Evolutionary conservation across 2,329 filamentous ascomycete species (phyloP), one percentile per base, ranked within the genome.

Genomic region (Phialophora verrucosa): DNA sequence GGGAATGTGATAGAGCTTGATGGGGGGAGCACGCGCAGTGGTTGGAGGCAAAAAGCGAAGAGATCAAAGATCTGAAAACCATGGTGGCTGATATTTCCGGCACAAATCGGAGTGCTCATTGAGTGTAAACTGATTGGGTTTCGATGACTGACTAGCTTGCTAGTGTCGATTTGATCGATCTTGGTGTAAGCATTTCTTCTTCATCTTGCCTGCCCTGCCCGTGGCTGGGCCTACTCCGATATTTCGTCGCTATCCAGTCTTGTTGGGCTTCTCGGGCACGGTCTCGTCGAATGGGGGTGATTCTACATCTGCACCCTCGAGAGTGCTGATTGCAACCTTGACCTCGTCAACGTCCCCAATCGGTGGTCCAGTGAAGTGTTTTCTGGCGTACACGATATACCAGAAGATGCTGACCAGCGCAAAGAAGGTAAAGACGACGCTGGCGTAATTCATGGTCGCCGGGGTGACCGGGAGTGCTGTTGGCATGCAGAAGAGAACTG

Each of bases 1-100:
- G 67, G 67, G 14, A 82, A 82, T 70, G 81, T 80, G 17, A 72
- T 83, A 20, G 81, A 83, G 75, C 73, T 83, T 62, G 82, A 83
- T 73, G 82, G 82, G 3, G 82, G 82, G 2, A 77, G 76, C 42
- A 81, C 74, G 17, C 67, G 79, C 62, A 80, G 75, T 47, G 81
- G 81, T 3, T 82, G 77, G 74, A 76, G 77, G 65, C 73, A 74
- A 5, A 78, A 58, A 35, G 53, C 77, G 69, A 73, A 62, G 14
- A 66, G 65, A 3, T 59, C 62, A 12, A 72, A 73, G 67, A 67
- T 69, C 17, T 72, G 67, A 59, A 42, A 50, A 27, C 23, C 47
- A 20, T 50, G 10, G n/a, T 50, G 7, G n/a, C 6, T 50, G 47
- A 25, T 25, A 50, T 23, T 8, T 20, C 47, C 11, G 10, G n/a